A percentile compares a stretch with the other conserved stretches of the same genome.
Conservation (phyloP, 139 green algal genomes). For the Mesostigma viride region DNA sequence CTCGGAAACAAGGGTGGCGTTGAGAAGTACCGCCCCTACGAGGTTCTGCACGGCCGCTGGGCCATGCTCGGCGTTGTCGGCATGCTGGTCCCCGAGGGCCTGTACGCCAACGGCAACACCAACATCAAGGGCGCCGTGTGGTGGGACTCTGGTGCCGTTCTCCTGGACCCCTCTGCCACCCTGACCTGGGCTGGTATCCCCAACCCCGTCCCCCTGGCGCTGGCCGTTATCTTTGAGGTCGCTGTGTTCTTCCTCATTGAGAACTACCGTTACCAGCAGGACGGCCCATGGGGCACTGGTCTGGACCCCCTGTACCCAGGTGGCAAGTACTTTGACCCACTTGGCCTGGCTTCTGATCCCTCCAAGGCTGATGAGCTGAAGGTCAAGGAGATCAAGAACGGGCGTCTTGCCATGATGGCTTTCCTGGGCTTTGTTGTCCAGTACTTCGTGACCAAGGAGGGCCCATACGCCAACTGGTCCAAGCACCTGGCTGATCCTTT, state of each 20-base stretch:
- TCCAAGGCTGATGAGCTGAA: constrained; percentile 75
- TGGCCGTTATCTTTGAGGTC: background rate
- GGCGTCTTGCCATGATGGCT: constrained; percentile 84
- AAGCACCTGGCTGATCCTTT: constrained; percentile 90
- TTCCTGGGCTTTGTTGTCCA: constrained; percentile 81
- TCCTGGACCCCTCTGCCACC: background rate
- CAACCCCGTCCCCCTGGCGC: background rate
- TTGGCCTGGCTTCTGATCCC: constrained; percentile 87
- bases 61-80: constrained; percentile 42
- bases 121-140: constrained; percentile 31
- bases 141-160: constrained; percentile 14
- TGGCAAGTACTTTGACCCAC: constrained; percentile 60
- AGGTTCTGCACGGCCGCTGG: constrained; percentile 96
- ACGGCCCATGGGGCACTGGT: background rate
- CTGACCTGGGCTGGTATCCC: background rate
- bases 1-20: constrained; percentile 27
- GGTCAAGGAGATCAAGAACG: constrained; percentile 96
- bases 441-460: constrained; percentile 10
- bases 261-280: background rate
- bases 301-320: constrained; percentile 34
- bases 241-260: background rate
- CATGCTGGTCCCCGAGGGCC: constrained; percentile 28
- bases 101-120: constrained; percentile 24
- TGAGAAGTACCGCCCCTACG: constrained; percentile 72
- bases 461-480: constrained; percentile 73